Percentiles rank a stretch among this genome's conserved stretches.
These are phyloP conservation scores for Debaryomyces coudertii DNA, from an alignment of 1,139 yeast genomes.

Conservation along the genomic window DNA sequence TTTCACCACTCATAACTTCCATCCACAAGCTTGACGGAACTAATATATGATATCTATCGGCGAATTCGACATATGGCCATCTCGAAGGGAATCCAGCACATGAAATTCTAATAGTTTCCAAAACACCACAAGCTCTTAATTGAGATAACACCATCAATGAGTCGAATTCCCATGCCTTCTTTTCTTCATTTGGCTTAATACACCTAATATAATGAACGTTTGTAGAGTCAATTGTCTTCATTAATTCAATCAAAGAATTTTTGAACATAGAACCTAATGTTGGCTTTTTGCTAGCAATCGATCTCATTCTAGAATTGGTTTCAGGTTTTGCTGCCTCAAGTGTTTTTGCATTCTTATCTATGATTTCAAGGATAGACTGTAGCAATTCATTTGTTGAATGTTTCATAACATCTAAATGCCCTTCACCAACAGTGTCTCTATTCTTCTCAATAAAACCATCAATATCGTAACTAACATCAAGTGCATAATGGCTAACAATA, in stretches of 20 bases:
- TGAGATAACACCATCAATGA: constrained; percentile 95
- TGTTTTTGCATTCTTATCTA: constrained; percentile 64
- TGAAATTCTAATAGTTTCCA: constrained; percentile 93
- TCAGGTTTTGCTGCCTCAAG: constrained; percentile 51
- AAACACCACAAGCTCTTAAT: constrained; percentile 96
- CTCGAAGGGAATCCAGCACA: constrained; percentile 98
- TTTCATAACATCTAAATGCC: constrained; percentile 83
- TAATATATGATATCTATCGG: constrained; percentile 82
- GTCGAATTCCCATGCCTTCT: constrained; percentile 95
- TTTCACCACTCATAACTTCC: constrained; percentile 56
- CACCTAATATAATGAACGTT: constrained; percentile 97
- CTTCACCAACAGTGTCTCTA: constrained; percentile 96
- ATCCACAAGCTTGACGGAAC: constrained; percentile 74
- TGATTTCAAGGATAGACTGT: constrained; percentile 60
- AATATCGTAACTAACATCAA: constrained; percentile 88
- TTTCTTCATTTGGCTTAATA: constrained; percentile 93
- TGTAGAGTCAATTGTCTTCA: constrained; percentile 90
- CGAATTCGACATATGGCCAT: constrained; percentile 95
- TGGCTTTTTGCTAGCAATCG: constrained; percentile 69
- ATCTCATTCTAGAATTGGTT: constrained; percentile 35
- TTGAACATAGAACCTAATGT: constrained; percentile 95
- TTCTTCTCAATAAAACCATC: constrained; percentile 97
- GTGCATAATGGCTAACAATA: constrained; percentile 90
- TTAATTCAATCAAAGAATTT: constrained; percentile 86
- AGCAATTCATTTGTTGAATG: constrained; percentile 68